These are phyloP conservation scores for Saccharomycopsis sp. DNA, from an alignment of 805 yeast species.

Conservation along the genomic window DNA sequence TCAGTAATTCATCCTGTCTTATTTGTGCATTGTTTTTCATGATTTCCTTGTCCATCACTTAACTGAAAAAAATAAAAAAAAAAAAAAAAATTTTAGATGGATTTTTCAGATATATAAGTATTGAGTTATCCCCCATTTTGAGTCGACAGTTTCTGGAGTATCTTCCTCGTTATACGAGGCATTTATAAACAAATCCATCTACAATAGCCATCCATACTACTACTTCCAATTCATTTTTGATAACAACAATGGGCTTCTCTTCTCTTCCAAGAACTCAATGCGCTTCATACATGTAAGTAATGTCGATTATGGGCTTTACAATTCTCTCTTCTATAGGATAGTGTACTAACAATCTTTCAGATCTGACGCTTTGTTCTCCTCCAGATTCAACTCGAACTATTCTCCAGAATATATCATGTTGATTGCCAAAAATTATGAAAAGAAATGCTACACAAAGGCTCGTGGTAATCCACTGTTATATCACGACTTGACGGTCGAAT, in stretches of 20 bases:
- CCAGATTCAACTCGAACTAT: not conserved
- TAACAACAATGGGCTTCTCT: not conserved
- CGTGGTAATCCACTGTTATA: not conserved
- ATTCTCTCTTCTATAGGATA: no score
- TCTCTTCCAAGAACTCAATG: not conserved
- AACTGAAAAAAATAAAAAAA: no score
- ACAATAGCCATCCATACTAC: no score
- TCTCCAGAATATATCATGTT: constrained; percentile 1
- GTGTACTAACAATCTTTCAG: not conserved
- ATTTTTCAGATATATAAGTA: not conserved
- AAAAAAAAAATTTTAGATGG: not conserved
- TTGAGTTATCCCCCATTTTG: not conserved
- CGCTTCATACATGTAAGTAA: not conserved
- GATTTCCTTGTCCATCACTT: not conserved
- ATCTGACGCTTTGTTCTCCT: constrained; percentile 1
- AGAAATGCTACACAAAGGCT: not conserved
- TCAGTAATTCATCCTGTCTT: not conserved
- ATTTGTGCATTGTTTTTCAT: not conserved
- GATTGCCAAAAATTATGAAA: constrained; percentile 1
- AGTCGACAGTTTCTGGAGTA: no score
- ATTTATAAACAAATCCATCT: no score
- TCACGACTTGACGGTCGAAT: not conserved
- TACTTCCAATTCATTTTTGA: not conserved
- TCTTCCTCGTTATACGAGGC: no score
- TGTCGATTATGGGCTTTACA: no score